Base-by-base conservation (phyloP, 495 filamentous ascomycete genomes). In the Saxispiralis lemnorum region DNA sequence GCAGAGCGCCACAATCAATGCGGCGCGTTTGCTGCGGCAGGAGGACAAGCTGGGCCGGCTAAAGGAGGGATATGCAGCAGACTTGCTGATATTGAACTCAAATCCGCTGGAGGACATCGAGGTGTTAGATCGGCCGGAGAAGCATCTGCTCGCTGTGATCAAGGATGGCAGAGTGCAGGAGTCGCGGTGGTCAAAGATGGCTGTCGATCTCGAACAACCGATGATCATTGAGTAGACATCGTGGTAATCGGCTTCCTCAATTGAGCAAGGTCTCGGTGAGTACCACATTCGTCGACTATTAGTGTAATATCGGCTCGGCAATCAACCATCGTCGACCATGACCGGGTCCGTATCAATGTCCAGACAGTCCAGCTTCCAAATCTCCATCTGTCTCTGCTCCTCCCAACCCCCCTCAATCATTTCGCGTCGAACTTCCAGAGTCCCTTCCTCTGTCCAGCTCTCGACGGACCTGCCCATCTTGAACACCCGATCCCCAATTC, bases 101-200 rank as follows among this genome's bases (percentile, higher is more conserved):
- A 70, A 71, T 43, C 69, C 69, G 24, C 50, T 75, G 16, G 65
- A 73, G 37, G 63, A 74, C 57, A 60, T 73, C 1, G 60, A 57
- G 31, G 56, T 73, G 13, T 57, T 72, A 33, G 66, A 71, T 45
- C 48, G 54, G 4, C 63, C 64, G 7, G 62, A 69, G 31, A 51
- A 59, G 43, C 50, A 67, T 52, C 43, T 70, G 16, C 51, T 70
- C 7, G 66, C 61, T 9, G 63, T 71, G 6, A 58, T 73, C 41
- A 70, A 71, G 47, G 68, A 66, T 14, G 69, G 70, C 1, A 52
- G 65, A 13, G 63, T 71, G 14, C 56, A 59, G 41, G 57, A 52
- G 45, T 69, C 66, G 49, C 56, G 62, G 35, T 66, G 62, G 67
- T 51, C 46, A 31, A 56, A 53, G 35, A 39, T 70, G 44, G 39